Percentiles rank a stretch among this genome's conserved stretches.
These are phyloP conservation scores for Jacaranda copaia DNA, from an alignment of 257 asterid genomes.

Conservation along the genomic window DNA sequence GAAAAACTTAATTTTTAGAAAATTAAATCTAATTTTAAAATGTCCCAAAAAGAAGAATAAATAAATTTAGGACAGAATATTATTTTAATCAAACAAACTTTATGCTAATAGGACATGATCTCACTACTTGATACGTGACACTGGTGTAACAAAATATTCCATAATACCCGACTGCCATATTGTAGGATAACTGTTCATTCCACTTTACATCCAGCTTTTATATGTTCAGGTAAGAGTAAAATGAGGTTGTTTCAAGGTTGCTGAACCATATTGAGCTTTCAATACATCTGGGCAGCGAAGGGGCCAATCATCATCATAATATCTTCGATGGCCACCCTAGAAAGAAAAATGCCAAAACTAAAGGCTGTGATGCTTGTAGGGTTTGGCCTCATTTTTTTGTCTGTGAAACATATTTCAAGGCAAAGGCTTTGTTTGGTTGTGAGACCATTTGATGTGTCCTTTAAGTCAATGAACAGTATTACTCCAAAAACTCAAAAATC, in stretches of 20 bases:
- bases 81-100: background rate
- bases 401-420: no score
- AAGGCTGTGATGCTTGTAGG: no score
- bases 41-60: background rate
- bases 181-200: background rate
- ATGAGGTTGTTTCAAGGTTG: background rate
- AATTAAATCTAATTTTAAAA: no score
- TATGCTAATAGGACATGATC: background rate
- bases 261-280: background rate
- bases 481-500: no score
- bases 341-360: background rate
- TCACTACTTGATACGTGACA: no score
- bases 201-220: background rate
- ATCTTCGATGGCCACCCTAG: background rate
- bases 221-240: background rate
- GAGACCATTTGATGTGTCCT: no score
- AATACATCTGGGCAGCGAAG: background rate
- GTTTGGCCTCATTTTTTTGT: no score
- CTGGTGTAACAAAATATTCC: no score
- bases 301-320: background rate
- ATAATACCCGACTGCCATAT: no score
- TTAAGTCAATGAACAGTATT: no score
- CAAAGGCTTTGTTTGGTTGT: no score
- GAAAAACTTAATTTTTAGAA: no score
- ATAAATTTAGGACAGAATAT: background rate